These are phyloP conservation scores for Saprolegnia diclina DNA, from an alignment of 352 stramenopile genomes.

Conservation along the genomic window DNA sequence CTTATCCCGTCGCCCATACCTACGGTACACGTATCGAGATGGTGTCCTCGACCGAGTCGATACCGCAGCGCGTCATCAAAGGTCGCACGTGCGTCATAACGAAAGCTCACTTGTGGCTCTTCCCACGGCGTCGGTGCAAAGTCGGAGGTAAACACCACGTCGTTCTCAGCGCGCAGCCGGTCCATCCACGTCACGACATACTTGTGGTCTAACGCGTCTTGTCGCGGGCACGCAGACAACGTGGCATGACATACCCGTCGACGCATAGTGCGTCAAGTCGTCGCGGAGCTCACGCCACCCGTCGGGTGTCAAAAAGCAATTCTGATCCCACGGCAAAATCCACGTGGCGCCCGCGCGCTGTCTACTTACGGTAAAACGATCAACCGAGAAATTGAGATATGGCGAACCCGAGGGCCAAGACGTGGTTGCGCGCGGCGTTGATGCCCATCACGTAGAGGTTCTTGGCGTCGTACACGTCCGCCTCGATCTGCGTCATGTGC, in stretches of 20 bases:
- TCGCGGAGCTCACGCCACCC: conserved; percentile 41
- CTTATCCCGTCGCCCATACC: conserved; percentile 36
- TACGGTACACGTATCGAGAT: not conserved
- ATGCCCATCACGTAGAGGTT: conserved; percentile 47
- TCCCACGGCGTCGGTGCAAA: conserved; percentile 40
- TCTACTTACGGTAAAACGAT: conserved; percentile 2
- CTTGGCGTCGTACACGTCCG: conserved; percentile 44
- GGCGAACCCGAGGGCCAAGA: conserved; percentile 37
- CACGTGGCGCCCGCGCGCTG: conserved; percentile 33
- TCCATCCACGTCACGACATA: conserved; percentile 55
- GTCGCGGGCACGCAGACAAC: no score
- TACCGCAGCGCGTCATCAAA: conserved; percentile 54
- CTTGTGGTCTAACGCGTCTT: conserved; percentile 35
- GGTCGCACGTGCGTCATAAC: conserved; percentile 36
- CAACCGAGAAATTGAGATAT: no score
- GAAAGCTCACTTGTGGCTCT: conserved; percentile 52
- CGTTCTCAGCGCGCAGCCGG: conserved; percentile 40
- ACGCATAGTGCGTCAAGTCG: conserved; percentile 12
- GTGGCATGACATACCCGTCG: no score
- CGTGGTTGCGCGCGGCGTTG: conserved; percentile 43
- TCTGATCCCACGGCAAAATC: conserved; percentile 53
- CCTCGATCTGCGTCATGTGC: conserved; percentile 31
- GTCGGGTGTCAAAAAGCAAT: conserved; percentile 40
- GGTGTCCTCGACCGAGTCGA: not conserved
- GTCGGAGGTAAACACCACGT: conserved; percentile 35